Conservation (phyloP, 495 filamentous ascomycete species). For the Aspergillus avenaceus region DNA sequence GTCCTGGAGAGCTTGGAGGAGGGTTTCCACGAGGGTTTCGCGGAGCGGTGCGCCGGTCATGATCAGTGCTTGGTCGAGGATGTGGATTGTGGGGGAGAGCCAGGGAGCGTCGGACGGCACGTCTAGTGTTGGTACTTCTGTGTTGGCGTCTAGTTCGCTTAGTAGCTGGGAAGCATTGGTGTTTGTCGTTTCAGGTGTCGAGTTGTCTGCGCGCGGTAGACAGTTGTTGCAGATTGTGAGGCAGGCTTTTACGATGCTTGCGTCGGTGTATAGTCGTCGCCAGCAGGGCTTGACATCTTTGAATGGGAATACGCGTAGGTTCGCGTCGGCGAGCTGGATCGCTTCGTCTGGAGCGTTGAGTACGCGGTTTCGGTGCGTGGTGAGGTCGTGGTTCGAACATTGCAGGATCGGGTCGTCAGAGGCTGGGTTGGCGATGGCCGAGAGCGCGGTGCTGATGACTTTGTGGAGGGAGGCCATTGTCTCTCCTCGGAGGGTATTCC, state of each 20-base stretch:
- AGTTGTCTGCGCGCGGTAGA: background rate
- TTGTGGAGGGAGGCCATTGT: conserved; percentile 15
- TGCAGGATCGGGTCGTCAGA: conserved; percentile 40
- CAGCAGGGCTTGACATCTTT: conserved; percentile 70
- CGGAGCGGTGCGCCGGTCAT: conserved; percentile 70
- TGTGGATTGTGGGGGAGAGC: conserved; percentile 48
- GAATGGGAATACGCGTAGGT: conserved; percentile 73
- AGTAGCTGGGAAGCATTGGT: no score
- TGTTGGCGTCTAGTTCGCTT: no score
- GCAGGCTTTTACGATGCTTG: conserved; percentile 61
- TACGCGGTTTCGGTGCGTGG: conserved; percentile 28
- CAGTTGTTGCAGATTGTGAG: conserved; percentile 28
- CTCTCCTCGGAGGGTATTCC: background rate
- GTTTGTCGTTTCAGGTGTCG: background rate
- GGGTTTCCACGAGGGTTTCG: conserved; percentile 53
- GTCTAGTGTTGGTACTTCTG: no score
- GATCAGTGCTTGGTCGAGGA: conserved; percentile 76
- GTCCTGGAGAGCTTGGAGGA: conserved; percentile 27
- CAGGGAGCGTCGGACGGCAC: conserved; percentile 21
- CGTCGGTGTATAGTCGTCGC: conserved; percentile 75
- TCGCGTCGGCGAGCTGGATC: conserved; percentile 47
- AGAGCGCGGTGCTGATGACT: conserved; percentile 20
- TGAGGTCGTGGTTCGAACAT: conserved; percentile 26
- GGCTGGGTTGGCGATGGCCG: conserved; percentile 25
- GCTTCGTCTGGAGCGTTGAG: conserved; percentile 29